Percentiles rank a stretch among this genome's conserved stretches.
These are phyloP conservation scores for Chamaenerion angustifolium DNA, from an alignment of 345 rosid species.

Conservation along the genomic window DNA sequence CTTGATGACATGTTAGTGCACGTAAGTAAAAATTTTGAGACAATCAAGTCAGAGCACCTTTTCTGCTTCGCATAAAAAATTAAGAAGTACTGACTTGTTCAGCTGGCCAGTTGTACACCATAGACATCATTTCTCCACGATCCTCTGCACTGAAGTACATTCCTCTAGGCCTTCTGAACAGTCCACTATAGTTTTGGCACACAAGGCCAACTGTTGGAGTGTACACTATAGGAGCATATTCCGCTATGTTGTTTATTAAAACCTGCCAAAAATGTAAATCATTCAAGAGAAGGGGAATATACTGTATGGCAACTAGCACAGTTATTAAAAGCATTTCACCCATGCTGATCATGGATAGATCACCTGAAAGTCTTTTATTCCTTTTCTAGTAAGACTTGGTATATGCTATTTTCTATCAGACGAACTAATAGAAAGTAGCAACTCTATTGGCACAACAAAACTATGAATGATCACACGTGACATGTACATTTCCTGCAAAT, in stretches of 20 bases:
- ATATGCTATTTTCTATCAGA: no score
- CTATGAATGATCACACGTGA: neutral
- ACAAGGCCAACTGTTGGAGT: constrained; percentile 97
- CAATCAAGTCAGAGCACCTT: no score
- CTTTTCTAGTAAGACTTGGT: no score
- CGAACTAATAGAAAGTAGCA: no score
- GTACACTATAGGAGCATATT: constrained; percentile 93
- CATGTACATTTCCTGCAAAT: neutral
- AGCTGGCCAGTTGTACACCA: constrained; percentile 99
- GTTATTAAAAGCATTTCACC: neutral
- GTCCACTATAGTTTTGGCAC: constrained; percentile 88
- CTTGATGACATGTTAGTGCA: no score
- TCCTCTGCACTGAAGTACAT: constrained; percentile 94
- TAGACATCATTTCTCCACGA: constrained; percentile 99
- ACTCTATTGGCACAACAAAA: no score
- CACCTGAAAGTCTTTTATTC: no score
- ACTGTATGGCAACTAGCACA: neutral
- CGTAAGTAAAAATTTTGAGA: no score
- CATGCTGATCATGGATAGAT: neutral
- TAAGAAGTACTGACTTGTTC: constrained; percentile 53
- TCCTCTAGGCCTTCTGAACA: constrained; percentile 97
- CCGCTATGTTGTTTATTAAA: constrained; percentile 76
- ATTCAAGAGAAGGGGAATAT: neutral
- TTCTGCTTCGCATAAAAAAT: neutral
- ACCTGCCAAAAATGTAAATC: constrained; percentile 36